Evolutionary conservation across 2,329 filamentous ascomycete genomes (phyloP).

Genomic region (Pseudocercospora musae): DNA sequence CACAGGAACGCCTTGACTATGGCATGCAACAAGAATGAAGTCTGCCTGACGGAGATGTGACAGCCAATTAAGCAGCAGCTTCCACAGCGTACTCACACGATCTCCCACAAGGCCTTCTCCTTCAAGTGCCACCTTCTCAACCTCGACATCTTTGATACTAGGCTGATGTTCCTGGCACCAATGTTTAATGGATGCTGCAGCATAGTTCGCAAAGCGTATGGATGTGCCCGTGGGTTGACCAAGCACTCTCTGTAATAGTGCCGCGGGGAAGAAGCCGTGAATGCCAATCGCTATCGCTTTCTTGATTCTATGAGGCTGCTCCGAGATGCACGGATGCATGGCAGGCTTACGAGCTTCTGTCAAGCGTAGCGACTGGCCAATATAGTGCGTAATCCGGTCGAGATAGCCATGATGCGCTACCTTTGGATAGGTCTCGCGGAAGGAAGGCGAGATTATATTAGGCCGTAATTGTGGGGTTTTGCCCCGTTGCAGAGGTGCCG

Average conservation of each 20-base stretch:
- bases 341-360: slow-evolving; percentile 51
- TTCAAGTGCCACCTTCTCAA: slow-evolving; percentile 92
- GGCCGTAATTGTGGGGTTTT: slow-evolving; percentile 38
- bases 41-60: slow-evolving; percentile 84
- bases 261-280: slow-evolving; percentile 88
- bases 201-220: slow-evolving; percentile 84
- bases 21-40: slow-evolving; percentile 86
- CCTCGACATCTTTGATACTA: slow-evolving; percentile 70
- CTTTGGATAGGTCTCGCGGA: slow-evolving; percentile 62
- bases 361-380: slow-evolving; percentile 35
- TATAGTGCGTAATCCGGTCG: slow-evolving; percentile 39
- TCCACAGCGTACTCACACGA: slow-evolving; percentile 89
- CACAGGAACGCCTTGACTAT: slow-evolving; percentile 94
- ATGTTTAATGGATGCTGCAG: slow-evolving; percentile 74
- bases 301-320: slow-evolving; percentile 66
- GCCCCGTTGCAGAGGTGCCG: slow-evolving; percentile 26
- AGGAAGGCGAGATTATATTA: slow-evolving; percentile 68
- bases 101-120: slow-evolving; percentile 91
- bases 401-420: slow-evolving; percentile 46
- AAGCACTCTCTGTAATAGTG: slow-evolving; percentile 81
- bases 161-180: slow-evolving; percentile 66
- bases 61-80: slow-evolving; percentile 89
- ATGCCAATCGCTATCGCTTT: slow-evolving; percentile 91
- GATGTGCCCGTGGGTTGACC: slow-evolving; percentile 96
- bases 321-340: slow-evolving; percentile 66